Conservation (phyloP, 768 basidiomycete species). For the Calocera viscosa region DNA sequence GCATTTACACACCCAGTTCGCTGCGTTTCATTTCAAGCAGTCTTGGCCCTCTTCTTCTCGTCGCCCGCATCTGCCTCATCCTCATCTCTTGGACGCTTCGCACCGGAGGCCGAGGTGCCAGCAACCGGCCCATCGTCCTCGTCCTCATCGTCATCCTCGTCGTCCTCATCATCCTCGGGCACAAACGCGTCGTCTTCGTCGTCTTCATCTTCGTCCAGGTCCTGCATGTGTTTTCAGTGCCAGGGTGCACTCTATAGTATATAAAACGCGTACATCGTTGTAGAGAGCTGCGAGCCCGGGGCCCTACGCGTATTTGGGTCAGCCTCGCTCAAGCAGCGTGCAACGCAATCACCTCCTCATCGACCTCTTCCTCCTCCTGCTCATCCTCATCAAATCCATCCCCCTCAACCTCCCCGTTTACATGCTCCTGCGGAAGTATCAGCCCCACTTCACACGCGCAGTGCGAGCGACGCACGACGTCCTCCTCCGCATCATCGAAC, state of each 20-base stretch:
- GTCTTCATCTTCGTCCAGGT: neutral
- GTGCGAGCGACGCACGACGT: neutral
- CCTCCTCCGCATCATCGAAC: neutral
- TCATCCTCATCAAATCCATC: neutral
- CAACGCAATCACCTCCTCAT: neutral
- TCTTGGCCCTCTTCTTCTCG: neutral
- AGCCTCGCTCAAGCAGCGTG: neutral
- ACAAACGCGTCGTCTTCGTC: neutral
- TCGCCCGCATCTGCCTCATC: neutral
- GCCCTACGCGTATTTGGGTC: neutral
- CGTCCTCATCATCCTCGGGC: neutral
- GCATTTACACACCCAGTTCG: neutral
- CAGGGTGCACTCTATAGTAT: neutral
- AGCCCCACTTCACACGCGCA: too few relatives aligned
- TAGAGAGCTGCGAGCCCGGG: neutral
- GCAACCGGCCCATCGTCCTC: neutral
- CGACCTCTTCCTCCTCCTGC: slow-evolving; percentile 1
- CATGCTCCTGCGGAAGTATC: neutral
- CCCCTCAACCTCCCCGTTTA: neutral
- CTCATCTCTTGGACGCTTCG: neutral
- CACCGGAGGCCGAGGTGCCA: neutral
- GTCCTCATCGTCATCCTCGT: neutral
- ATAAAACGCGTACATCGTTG: neutral
- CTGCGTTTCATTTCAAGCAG: neutral
- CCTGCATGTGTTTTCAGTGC: neutral